Conservation (phyloP, 2,329 filamentous ascomycete genomes). For the Aspergillus costaricaensis region DNA sequence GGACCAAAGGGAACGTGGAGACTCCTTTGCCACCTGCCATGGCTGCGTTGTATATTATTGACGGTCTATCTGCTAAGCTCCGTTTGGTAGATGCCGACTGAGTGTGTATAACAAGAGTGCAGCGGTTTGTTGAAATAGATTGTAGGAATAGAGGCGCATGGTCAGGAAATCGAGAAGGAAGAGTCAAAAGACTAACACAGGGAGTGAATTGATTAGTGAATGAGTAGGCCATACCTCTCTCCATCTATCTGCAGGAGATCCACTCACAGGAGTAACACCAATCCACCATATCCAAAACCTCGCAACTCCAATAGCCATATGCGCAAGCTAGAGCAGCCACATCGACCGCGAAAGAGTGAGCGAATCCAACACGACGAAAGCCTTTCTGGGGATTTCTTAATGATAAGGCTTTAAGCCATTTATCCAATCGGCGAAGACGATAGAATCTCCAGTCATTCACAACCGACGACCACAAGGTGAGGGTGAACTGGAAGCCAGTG, state of each 20-base stretch:
- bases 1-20: neutral
- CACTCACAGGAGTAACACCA: constrained; percentile 5
- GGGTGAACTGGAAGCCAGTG: too few relatives aligned
- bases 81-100: neutral
- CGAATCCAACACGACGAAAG: neutral
- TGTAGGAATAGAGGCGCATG: neutral
- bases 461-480: too few relatives aligned
- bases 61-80: too few relatives aligned
- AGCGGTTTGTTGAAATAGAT: neutral
- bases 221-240: neutral
- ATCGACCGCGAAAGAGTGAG: neutral
- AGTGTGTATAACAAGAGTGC: neutral
- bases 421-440: neutral
- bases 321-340: neutral
- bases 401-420: neutral
- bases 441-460: too few relatives aligned
- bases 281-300: neutral
- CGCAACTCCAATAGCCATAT: neutral
- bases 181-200: neutral
- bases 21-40: neutral
- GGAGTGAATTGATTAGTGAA: neutral
- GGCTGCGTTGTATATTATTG: neutral
- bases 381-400: neutral
- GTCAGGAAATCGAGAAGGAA: neutral
- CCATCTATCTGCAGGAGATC: neutral